Percentiles rank a stretch among this genome's conserved stretches.
These are phyloP conservation scores for Leccinum sublutescens DNA, from an alignment of 768 basidiomycete species.

Conservation along the genomic window DNA sequence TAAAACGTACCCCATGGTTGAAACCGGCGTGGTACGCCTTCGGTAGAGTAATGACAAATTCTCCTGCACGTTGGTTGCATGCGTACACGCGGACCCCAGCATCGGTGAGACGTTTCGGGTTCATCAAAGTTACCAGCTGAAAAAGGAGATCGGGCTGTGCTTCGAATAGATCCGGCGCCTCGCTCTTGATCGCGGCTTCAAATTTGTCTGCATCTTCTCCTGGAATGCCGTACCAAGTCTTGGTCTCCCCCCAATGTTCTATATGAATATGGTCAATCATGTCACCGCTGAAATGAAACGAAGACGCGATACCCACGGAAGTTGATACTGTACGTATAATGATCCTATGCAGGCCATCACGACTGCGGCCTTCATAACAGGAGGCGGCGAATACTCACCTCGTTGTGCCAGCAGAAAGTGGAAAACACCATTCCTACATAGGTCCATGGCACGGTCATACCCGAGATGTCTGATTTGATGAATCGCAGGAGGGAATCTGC, in stretches of 20 bases:
- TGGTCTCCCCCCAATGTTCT: conserved; percentile 99
- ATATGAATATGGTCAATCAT: conserved; percentile 26
- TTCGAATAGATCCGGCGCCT: conserved; percentile 97
- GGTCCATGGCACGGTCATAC: conserved; percentile 99
- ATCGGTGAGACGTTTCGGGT: conserved; percentile 79
- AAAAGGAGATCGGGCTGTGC: conserved; percentile 96
- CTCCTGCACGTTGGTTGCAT: conserved; percentile 95
- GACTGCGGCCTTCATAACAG: conserved; percentile 21
- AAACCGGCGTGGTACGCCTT: conserved; percentile 98
- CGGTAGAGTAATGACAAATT: conserved; percentile 97
- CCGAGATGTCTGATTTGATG: conserved; percentile 98
- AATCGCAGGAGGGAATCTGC: conserved; percentile 91
- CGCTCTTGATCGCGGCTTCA: conserved; percentile 90
- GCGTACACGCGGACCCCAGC: conserved; percentile 91
- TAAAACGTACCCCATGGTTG: conserved; percentile 86
- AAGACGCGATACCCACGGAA: conserved; percentile 61
- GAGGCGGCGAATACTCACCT: conserved; percentile 47
- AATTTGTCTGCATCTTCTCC: conserved; percentile 95
- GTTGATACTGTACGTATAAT: conserved; percentile 96
- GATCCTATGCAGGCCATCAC: conserved; percentile 59
- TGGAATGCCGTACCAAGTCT: conserved; percentile 99
- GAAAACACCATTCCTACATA: conserved; percentile 99
- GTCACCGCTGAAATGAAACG: conserved; percentile 18
- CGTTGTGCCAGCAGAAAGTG: conserved; percentile 99
- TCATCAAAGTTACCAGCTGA: conserved; percentile 97